Evolutionary conservation across 2,329 filamentous ascomycete genomes (phyloP).

Genomic region (Aphanoascus verrucosus): DNA sequence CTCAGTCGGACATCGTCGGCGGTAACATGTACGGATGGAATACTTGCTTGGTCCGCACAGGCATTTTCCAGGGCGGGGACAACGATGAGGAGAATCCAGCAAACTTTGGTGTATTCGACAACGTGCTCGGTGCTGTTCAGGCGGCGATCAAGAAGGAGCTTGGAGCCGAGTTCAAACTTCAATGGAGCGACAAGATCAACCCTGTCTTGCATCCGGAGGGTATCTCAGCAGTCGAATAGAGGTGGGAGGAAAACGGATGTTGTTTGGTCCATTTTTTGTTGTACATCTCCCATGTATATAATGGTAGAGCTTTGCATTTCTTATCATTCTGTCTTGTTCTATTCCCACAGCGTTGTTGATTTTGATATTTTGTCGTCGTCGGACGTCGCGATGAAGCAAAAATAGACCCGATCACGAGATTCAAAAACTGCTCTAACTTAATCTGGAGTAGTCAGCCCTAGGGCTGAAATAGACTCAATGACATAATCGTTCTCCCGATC

Average conservation of each 20-base stretch:
- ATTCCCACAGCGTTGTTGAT: too few species aligned
- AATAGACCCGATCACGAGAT: too few species aligned
- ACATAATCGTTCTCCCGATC: too few species aligned
- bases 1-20: conserved; percentile 61
- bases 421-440: too few species aligned
- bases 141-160: conserved; percentile 58
- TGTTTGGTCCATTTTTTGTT: not conserved
- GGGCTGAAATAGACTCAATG: too few species aligned
- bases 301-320: too few species aligned
- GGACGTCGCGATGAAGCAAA: too few species aligned
- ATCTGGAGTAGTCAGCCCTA: too few species aligned
- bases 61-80: conserved; percentile 65
- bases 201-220: conserved; percentile 48
- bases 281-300: not conserved
- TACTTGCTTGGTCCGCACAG: conserved; percentile 65
- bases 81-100: conserved; percentile 69
- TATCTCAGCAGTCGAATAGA: conserved; percentile 36
- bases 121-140: conserved; percentile 61
- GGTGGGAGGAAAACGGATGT: not conserved
- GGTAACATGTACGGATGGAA: conserved; percentile 78
- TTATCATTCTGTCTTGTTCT: too few species aligned
- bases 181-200: conserved; percentile 62
- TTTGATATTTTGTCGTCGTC: too few species aligned
- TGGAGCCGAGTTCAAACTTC: conserved; percentile 62
- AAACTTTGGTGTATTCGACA: conserved; percentile 64